phyloP scores from a whole-genome alignment of 192 early-diverging fungal species.

The Kickxella alabastrina region DNA sequence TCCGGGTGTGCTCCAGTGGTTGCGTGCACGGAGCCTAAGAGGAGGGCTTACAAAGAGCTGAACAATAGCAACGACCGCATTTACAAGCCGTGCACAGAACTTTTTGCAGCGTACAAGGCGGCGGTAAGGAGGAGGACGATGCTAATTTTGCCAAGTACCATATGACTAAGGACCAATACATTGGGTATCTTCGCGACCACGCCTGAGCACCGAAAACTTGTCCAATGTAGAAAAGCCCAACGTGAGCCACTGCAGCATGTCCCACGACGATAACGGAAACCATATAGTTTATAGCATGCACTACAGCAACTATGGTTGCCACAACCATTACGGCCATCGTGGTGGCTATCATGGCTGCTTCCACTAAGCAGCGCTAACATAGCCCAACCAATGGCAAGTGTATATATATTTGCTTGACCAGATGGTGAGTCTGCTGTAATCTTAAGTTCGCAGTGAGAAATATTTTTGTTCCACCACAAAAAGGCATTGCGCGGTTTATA shows the following conservation, averaged over 20 bases:
- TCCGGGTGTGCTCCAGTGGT: neutral
- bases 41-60: neutral
- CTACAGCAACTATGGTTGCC: neutral
- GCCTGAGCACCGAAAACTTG: constrained; percentile 1
- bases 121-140: neutral
- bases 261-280: constrained; percentile 2
- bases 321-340: neutral
- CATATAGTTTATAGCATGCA: constrained; percentile 2
- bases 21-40: neutral
- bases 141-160: neutral
- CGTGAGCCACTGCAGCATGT: neutral
- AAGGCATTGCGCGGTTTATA: no score
- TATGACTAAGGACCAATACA: neutral
- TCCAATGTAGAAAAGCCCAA: neutral
- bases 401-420: no score
- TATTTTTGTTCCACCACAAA: no score
- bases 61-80: neutral
- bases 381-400: neutral
- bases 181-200: neutral
- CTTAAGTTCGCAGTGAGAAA: no score
- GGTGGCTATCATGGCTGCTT: neutral
- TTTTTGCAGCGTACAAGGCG: neutral
- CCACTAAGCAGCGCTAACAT: no score
- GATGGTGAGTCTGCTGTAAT: no score
- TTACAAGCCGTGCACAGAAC: neutral